Evolutionary conservation across 1,284 basidiomycete species (phyloP).

Genomic region (Cystobasidium pallidum): DNA sequence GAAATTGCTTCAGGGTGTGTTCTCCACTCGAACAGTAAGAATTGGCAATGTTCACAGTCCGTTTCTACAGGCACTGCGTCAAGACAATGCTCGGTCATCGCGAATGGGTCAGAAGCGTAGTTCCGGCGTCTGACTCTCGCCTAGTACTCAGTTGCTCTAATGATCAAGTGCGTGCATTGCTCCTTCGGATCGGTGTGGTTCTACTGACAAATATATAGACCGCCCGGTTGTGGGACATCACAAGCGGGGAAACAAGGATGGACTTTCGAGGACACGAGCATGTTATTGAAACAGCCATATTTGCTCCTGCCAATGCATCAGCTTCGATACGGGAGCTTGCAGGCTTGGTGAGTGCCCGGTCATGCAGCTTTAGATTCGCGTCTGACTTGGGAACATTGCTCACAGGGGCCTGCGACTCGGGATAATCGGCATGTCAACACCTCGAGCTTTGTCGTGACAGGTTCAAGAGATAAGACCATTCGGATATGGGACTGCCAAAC

Average conservation of each 20-base stretch:
- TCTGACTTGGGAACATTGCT: no score
- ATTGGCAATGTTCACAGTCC: no score
- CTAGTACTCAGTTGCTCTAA: constrained; percentile 78
- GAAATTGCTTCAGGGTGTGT: constrained; percentile 78
- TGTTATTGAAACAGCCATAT: constrained; percentile 78
- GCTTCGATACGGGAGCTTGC: constrained; percentile 75
- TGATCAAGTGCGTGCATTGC: constrained; percentile 69
- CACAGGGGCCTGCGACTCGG: constrained; percentile 41
- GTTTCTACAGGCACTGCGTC: constrained; percentile 62
- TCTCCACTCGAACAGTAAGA: no score
- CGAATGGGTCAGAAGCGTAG: constrained; percentile 71
- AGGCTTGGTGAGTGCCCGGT: constrained; percentile 63
- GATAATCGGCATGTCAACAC: constrained; percentile 27
- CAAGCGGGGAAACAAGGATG: constrained; percentile 74
- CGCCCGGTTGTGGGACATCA: constrained; percentile 75
- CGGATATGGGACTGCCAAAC: constrained; percentile 80
- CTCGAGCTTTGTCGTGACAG: constrained; percentile 71
- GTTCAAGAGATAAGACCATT: constrained; percentile 84
- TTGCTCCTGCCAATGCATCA: constrained; percentile 76
- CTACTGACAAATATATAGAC: constrained; percentile 62
- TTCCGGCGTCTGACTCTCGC: constrained; percentile 75
- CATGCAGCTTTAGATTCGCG: neutral
- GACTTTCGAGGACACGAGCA: constrained; percentile 87
- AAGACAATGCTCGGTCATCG: constrained; percentile 67
- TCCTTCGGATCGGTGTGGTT: neutral